Percentiles rank a stretch among this genome's conserved stretches.
phyloP scores from a whole-genome alignment of 1,139 yeast genomes.

The Geotrichum fermentans region DNA sequence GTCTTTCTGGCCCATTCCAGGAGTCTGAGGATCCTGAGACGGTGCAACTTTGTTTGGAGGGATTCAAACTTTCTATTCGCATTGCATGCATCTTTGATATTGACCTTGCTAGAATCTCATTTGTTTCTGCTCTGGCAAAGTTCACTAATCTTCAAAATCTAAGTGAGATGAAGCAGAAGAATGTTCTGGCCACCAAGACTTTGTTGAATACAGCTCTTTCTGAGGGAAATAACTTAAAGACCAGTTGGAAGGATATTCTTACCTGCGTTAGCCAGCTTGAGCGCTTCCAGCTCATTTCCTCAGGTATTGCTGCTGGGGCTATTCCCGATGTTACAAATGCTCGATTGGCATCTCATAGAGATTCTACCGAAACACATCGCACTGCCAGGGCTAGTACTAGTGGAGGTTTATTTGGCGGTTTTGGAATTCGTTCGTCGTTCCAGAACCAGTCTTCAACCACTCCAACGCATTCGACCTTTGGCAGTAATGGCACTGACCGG shows the following conservation, averaged over 20 bases:
- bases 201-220: conserved; percentile 71
- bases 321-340: conserved; percentile 85
- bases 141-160: conserved; percentile 76
- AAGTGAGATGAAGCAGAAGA: conserved; percentile 73
- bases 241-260: conserved; percentile 81
- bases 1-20: conserved; percentile 87
- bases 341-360: conserved; percentile 49
- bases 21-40: conserved; percentile 79
- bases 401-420: conserved; percentile 15
- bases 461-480: background rate
- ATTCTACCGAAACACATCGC: conserved; percentile 43
- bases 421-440: conserved; percentile 41
- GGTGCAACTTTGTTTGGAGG: conserved; percentile 69
- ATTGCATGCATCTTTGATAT: conserved; percentile 82
- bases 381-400: conserved; percentile 12
- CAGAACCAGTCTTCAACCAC: conserved; percentile 28
- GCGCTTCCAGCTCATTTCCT: conserved; percentile 79
- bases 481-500: conserved; percentile 3
- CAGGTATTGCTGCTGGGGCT: conserved; percentile 78
- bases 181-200: conserved; percentile 74
- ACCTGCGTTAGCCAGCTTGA: conserved; percentile 86
- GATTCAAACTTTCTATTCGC: conserved; percentile 73
- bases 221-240: conserved; percentile 67
- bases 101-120: conserved; percentile 84
- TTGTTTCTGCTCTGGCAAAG: conserved; percentile 84